phyloP scores from a whole-genome alignment of 2,329 filamentous ascomycete species.

The Botrytis galanthina region DNA sequence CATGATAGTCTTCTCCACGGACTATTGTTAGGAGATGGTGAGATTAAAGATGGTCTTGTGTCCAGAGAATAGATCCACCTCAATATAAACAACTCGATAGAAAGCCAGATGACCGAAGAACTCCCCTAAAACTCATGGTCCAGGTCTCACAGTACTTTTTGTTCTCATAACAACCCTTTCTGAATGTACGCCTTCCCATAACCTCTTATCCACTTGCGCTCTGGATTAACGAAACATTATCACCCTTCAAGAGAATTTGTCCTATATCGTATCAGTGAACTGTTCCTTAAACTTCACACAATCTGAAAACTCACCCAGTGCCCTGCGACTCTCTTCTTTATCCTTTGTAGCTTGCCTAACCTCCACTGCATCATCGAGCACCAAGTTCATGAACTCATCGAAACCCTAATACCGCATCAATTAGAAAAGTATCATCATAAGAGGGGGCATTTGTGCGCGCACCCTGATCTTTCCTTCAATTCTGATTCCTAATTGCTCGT shows the following conservation, averaged over 20 bases:
- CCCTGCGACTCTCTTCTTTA: slow-evolving; percentile 73
- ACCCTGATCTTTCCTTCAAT: slow-evolving; percentile 97
- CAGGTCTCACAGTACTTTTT: slow-evolving; percentile 27
- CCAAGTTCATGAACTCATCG: slow-evolving; percentile 99
- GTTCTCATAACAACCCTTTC: slow-evolving; percentile 25
- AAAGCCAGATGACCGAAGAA: slow-evolving; percentile 19
- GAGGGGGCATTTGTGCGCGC: slow-evolving; percentile 38
- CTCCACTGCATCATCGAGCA: slow-evolving; percentile 92
- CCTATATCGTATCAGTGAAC: slow-evolving; percentile 43
- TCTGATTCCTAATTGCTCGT: slow-evolving; percentile 88
- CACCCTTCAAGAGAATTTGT: slow-evolving; percentile 65
- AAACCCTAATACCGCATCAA: slow-evolving; percentile 64
- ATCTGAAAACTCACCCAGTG: slow-evolving; percentile 64
- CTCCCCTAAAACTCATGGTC: slow-evolving; percentile 20
- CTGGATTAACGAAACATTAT: slow-evolving; percentile 64
- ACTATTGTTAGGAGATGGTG: slow-evolving; percentile 69
- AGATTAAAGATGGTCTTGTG: slow-evolving; percentile 45
- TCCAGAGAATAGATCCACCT: slow-evolving; percentile 23
- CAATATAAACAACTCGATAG: slow-evolving; percentile 19
- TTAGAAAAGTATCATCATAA: slow-evolving; percentile 24
- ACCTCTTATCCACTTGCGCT: slow-evolving; percentile 39
- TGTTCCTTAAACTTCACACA: not conserved
- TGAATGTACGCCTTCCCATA: slow-evolving; percentile 31
- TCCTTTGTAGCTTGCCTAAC: slow-evolving; percentile 82
- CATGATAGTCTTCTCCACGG: slow-evolving; percentile 81